These are phyloP conservation scores for Colletotrichum cereale DNA, from an alignment of 2,329 filamentous ascomycete genomes.

Conservation along the genomic window DNA sequence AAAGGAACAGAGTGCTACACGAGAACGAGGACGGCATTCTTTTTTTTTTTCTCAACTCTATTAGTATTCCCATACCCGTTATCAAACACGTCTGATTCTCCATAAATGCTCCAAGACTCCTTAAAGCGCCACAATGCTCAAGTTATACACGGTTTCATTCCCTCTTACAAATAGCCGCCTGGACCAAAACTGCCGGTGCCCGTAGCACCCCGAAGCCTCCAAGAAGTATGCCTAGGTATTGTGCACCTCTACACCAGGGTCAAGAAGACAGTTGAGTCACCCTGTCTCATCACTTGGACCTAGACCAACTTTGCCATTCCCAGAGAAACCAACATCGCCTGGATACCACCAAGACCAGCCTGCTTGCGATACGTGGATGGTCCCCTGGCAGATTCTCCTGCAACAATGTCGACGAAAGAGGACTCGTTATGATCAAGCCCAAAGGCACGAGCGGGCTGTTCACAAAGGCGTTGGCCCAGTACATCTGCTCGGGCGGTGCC, in stretches of 20 bases:
- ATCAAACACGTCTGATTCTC: neutral
- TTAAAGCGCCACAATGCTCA: neutral
- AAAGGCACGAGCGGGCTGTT: conserved; percentile 68
- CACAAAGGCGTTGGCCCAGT: conserved; percentile 75
- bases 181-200: neutral
- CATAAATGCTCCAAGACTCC: neutral
- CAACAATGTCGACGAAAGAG: conserved; percentile 70
- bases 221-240: conserved; percentile 57
- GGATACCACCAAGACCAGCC: conserved; percentile 72
- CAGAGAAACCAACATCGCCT: conserved; percentile 75
- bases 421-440: conserved; percentile 76
- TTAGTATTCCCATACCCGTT: neutral
- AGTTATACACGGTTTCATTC: neutral
- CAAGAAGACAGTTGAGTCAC: conserved; percentile 46
- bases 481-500: conserved; percentile 66
- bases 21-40: neutral
- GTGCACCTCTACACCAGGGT: conserved; percentile 52
- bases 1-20: neutral
- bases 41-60: neutral
- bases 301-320: conserved; percentile 76
- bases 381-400: conserved; percentile 61
- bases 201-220: conserved; percentile 1
- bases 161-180: neutral
- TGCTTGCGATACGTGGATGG: conserved; percentile 60
- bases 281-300: conserved; percentile 49